Conservation (phyloP, 176 grass and related monocot species). For the Microstegium vimineum region DNA sequence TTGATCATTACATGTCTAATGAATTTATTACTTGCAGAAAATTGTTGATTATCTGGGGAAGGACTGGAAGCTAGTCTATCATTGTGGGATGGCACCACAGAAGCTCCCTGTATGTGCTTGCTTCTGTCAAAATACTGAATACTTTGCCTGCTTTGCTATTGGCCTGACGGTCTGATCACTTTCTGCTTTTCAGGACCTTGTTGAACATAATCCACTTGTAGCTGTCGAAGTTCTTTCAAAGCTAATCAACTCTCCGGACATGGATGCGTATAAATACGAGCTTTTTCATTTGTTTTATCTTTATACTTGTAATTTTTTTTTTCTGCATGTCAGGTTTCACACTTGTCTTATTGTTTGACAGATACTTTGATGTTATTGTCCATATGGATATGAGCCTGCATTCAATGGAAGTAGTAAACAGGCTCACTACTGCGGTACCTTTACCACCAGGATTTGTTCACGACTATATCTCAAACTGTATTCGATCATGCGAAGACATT, state of each 20-base stretch:
- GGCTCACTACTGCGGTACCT: slow-evolving; percentile 79
- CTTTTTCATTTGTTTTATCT: slow-evolving; percentile 20
- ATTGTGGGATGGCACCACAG: slow-evolving; percentile 74
- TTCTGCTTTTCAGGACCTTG: slow-evolving; percentile 68
- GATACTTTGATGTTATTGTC: slow-evolving; percentile 83
- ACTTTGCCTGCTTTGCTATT: slow-evolving; percentile 8
- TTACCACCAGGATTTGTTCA: slow-evolving; percentile 88
- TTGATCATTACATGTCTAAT: slow-evolving; percentile 14
- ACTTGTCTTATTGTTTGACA: slow-evolving; percentile 35
- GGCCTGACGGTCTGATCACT: background rate
- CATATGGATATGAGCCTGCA: slow-evolving; percentile 98
- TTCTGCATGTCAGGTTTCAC: slow-evolving; percentile 1
- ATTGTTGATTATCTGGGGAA: slow-evolving; percentile 63
- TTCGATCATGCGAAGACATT: slow-evolving; percentile 78
- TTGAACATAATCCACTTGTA: slow-evolving; percentile 86
- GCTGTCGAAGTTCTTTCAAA: slow-evolving; percentile 89
- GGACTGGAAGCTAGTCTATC: slow-evolving; percentile 89
- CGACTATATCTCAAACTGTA: slow-evolving; percentile 97
- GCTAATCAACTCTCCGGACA: slow-evolving; percentile 78
- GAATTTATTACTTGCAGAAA: slow-evolving; percentile 54
- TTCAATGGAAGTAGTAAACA: slow-evolving; percentile 99
- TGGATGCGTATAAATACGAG: slow-evolving; percentile 54
- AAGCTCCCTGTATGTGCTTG: slow-evolving; percentile 74
- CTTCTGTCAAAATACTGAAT: slow-evolving; percentile 18
- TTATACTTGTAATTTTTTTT: slow-evolving; percentile 13